Percentiles rank a stretch among this genome's conserved stretches.
phyloP scores from a whole-genome alignment of 257 asterid genomes.

The Salvia rosmarinus region DNA sequence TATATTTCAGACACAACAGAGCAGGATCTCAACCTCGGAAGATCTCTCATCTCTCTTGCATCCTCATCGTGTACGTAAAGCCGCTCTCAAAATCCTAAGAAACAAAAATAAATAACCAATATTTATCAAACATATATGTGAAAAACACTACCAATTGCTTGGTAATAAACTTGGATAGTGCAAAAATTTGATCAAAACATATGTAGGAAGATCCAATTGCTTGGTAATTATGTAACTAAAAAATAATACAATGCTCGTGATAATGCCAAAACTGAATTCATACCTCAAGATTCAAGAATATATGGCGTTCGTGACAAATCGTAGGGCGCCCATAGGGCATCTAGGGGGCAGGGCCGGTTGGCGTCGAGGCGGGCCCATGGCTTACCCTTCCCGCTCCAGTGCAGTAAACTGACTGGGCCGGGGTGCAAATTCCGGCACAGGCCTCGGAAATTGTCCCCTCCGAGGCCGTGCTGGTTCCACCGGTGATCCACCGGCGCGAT shows the following conservation, averaged over 20 bases:
- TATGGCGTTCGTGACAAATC: constrained; percentile 66
- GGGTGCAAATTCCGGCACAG: constrained; percentile 85
- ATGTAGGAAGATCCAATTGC: too few species aligned
- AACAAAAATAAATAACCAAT: not conserved
- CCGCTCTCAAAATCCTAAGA: constrained; percentile 30
- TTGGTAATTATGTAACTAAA: too few species aligned
- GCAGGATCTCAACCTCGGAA: constrained; percentile 58
- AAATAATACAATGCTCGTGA: too few species aligned
- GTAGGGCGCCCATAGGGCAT: constrained; percentile 93
- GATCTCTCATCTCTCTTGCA: constrained; percentile 67
- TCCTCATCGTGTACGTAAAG: too few species aligned
- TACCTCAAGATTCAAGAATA: constrained; percentile 69
- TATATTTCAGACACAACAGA: constrained; percentile 42
- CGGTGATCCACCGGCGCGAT: constrained; percentile 91
- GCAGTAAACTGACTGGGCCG: constrained; percentile 90
- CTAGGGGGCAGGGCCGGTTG: constrained; percentile 78
- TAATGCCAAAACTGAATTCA: not conserved
- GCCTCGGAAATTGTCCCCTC: constrained; percentile 87
- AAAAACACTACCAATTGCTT: too few species aligned
- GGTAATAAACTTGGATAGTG: too few species aligned
- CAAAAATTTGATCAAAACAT: too few species aligned
- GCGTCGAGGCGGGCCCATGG: constrained; percentile 89
- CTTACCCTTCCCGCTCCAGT: constrained; percentile 98
- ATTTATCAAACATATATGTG: too few species aligned
- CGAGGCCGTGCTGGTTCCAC: constrained; percentile 98